phyloP scores from a whole-genome alignment of 192 early-diverging fungal species.

The Rhizophagus sp. region DNA sequence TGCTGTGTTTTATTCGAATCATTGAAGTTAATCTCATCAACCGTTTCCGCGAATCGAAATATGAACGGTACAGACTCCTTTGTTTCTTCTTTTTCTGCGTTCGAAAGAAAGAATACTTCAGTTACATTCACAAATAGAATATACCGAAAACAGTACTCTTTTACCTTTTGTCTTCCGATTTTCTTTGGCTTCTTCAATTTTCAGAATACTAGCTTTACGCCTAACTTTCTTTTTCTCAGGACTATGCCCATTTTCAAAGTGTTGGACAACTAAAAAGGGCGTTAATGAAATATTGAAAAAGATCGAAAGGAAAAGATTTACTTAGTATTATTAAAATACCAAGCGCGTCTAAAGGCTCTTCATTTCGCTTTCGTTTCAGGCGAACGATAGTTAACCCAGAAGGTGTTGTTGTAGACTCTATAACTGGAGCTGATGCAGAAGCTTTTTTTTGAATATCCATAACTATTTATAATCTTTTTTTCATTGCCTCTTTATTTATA shows the following conservation, averaged over 20 bases:
- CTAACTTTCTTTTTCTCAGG: conserved; percentile 11
- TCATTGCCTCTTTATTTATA: too few relatives aligned
- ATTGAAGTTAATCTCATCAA: conserved; percentile 63
- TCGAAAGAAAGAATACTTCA: background rate
- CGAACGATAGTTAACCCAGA: conserved; percentile 60
- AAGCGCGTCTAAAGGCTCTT: conserved; percentile 72
- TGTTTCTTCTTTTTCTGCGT: too few relatives aligned
- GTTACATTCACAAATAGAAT: background rate
- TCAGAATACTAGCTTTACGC: background rate
- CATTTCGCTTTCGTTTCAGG: conserved; percentile 74
- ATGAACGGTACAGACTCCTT: conserved; percentile 41
- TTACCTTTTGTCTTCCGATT: background rate
- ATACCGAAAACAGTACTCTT: background rate
- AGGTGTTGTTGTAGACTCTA: background rate
- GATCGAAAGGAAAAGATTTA: background rate
- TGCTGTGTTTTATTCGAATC: conserved; percentile 52
- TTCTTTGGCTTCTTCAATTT: background rate
- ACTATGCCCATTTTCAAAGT: conserved; percentile 34
- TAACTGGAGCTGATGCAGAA: too few relatives aligned
- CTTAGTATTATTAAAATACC: conserved; percentile 38
- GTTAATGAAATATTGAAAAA: background rate
- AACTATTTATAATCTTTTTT: too few relatives aligned
- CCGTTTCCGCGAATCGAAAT: conserved; percentile 68
- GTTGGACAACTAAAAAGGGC: conserved; percentile 48
- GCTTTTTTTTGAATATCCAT: too few relatives aligned